A percentile compares a stretch with the other conserved stretches of the same genome.
Conservation (phyloP, 139 green algal genomes). For the Bryopsis sp. region DNA sequence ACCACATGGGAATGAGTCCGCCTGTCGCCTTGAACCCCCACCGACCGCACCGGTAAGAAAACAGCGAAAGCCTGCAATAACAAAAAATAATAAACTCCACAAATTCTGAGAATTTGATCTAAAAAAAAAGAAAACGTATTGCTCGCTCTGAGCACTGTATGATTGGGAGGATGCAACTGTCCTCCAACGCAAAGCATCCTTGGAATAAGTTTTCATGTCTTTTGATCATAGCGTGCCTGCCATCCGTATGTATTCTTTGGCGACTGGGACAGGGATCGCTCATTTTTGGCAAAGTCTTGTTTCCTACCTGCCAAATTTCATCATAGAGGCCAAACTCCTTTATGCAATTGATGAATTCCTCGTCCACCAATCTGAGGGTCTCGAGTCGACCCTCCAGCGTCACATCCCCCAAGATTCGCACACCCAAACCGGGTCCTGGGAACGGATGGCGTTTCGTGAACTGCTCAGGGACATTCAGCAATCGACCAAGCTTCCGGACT, state of each 20-base stretch:
- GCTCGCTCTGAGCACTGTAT: too few relatives aligned
- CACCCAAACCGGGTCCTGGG: conserved; percentile 89
- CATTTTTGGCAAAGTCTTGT: too few relatives aligned
- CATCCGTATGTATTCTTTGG: too few relatives aligned
- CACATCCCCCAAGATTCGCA: conserved; percentile 91
- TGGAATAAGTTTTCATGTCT: too few relatives aligned
- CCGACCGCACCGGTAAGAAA: conserved; percentile 82
- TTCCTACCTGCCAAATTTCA: conserved; percentile 93
- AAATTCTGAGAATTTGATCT: not conserved
- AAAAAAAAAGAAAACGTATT: not conserved
- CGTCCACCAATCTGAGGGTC: conserved; percentile 70
- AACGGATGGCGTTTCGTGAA: conserved; percentile 97
- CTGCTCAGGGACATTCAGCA: conserved; percentile 50
- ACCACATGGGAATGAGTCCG: conserved; percentile 91
- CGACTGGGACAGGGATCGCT: too few relatives aligned
- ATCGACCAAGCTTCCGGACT: conserved; percentile 56
- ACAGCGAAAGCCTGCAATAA: conserved; percentile 89
- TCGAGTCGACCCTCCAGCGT: conserved; percentile 44
- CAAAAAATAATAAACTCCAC: not conserved
- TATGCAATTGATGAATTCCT: conserved; percentile 95
- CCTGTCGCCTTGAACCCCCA: conserved; percentile 90
- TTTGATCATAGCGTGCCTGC: too few relatives aligned
- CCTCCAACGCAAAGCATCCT: too few relatives aligned
- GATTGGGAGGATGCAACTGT: too few relatives aligned
- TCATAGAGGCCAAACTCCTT: conserved; percentile 92